A percentile compares a stretch with the other conserved stretches of the same genome.
phyloP scores from a whole-genome alignment of 345 rosid species.

The Populus simonii region DNA sequence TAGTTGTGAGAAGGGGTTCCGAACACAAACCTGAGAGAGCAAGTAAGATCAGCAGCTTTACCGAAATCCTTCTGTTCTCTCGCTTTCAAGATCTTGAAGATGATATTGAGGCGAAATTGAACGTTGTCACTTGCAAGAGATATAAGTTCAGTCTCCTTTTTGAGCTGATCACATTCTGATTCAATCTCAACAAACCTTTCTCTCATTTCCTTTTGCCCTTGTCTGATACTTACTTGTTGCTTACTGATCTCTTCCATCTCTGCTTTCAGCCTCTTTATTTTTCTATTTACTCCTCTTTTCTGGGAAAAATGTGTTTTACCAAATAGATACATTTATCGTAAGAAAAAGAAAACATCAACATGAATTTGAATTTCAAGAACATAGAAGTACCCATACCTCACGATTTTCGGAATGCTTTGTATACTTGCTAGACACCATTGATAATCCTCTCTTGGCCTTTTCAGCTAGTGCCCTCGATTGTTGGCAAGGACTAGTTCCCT shows the following conservation, averaged over 20 bases:
- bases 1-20: not conserved
- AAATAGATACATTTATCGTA: not conserved
- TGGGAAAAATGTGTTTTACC: not conserved
- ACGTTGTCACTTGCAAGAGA: not conserved
- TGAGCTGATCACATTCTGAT: constrained; percentile 2
- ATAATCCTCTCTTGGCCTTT: not conserved
- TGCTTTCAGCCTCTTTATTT: not conserved
- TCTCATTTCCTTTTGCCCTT: constrained; percentile 5
- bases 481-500: too few species aligned
- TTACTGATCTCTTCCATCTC: not conserved
- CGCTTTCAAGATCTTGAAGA: constrained; percentile 10
- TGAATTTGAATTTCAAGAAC: not conserved
- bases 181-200: constrained; percentile 5
- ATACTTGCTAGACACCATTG: not conserved
- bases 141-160: not conserved
- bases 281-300: not conserved
- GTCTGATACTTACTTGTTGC: not conserved
- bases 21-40: not conserved
- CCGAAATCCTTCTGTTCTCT: not conserved
- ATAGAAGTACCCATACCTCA: not conserved
- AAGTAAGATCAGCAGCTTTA: constrained; percentile 4
- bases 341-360: not conserved
- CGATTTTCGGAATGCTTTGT: not conserved
- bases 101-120: constrained; percentile 2
- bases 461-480: too few species aligned